Evolutionary conservation across 495 filamentous ascomycete genomes (phyloP).

Genomic region (Lasiosphaeriaceae sp.): DNA sequence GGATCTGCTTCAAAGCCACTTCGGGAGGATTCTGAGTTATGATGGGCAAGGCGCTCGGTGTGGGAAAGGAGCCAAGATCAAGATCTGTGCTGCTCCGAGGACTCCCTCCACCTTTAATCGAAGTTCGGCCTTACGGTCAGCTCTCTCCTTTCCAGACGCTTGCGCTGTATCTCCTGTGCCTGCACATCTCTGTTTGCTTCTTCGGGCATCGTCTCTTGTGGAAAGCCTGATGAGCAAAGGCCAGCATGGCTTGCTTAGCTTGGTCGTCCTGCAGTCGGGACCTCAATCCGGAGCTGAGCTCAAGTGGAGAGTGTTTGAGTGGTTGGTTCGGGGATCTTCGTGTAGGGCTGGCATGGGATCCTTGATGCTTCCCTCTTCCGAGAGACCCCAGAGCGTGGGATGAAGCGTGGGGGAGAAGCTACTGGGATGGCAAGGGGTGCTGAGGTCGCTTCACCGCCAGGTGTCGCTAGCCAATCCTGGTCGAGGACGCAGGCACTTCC

Average conservation of each 20-base stretch:
- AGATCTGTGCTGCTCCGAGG: too few relatives aligned
- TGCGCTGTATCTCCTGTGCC: background rate
- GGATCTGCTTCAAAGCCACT: too few relatives aligned
- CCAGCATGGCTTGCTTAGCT: background rate
- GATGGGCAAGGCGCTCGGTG: too few relatives aligned
- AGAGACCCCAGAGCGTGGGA: slow-evolving; percentile 6
- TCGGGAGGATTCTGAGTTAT: too few relatives aligned
- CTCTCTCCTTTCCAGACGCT: background rate
- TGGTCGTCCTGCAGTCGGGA: background rate
- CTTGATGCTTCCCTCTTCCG: background rate
- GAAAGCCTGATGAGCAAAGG: background rate
- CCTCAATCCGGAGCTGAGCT: background rate
- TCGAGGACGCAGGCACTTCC: background rate
- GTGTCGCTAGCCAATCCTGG: background rate
- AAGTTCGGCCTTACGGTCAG: slow-evolving; percentile 6
- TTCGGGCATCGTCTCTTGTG: background rate
- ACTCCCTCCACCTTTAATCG: background rate
- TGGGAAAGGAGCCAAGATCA: too few relatives aligned
- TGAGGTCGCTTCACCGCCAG: slow-evolving; percentile 9
- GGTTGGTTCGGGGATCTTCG: background rate
- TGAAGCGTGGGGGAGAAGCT: slow-evolving; percentile 4
- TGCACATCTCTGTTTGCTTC: slow-evolving; percentile 4
- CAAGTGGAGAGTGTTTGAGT: background rate
- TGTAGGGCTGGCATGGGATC: slow-evolving; percentile 1
- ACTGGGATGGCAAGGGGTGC: background rate